Conservation (phyloP, 805 yeast genomes). For the Yarrowia bubula region DNA sequence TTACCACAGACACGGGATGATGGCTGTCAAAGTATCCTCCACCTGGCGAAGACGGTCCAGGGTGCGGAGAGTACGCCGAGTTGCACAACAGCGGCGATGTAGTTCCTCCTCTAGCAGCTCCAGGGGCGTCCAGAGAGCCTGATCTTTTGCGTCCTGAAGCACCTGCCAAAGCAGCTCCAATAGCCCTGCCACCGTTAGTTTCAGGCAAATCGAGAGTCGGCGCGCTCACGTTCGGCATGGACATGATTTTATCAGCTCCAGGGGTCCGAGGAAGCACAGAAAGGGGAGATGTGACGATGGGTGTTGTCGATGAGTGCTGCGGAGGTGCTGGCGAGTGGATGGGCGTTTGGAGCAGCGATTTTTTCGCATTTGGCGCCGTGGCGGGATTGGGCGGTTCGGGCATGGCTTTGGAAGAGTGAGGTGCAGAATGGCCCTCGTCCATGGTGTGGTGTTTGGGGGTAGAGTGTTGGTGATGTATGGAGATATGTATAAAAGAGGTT, state of each 20-base stretch:
- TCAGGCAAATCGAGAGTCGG: constrained; percentile 2
- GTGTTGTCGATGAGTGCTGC: neutral
- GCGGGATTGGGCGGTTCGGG: neutral
- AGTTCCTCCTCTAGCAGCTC: neutral
- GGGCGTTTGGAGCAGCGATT: constrained; percentile 4
- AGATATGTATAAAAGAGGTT: too few relatives aligned
- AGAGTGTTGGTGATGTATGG: too few relatives aligned
- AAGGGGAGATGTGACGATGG: neutral
- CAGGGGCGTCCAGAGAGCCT: constrained; percentile 8
- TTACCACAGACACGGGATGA: neutral
- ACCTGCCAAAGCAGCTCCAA: constrained; percentile 7
- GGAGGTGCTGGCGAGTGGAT: constrained; percentile 1
- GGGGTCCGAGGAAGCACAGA: neutral
- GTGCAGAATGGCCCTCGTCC: neutral
- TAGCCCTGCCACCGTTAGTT: neutral
- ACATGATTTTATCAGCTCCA: neutral
- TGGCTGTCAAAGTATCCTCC: constrained; percentile 13
- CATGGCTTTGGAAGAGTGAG: neutral
- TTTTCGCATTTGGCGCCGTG: neutral
- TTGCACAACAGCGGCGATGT: constrained; percentile 9
- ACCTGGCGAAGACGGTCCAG: neutral
- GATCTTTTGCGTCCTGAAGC: neutral
- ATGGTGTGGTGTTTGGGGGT: neutral
- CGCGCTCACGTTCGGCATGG: constrained; percentile 18
- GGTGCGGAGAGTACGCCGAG: constrained; percentile 2